Conservation (phyloP, 495 filamentous ascomycete species). For the Pseudomonodictys pantanalensis region DNA sequence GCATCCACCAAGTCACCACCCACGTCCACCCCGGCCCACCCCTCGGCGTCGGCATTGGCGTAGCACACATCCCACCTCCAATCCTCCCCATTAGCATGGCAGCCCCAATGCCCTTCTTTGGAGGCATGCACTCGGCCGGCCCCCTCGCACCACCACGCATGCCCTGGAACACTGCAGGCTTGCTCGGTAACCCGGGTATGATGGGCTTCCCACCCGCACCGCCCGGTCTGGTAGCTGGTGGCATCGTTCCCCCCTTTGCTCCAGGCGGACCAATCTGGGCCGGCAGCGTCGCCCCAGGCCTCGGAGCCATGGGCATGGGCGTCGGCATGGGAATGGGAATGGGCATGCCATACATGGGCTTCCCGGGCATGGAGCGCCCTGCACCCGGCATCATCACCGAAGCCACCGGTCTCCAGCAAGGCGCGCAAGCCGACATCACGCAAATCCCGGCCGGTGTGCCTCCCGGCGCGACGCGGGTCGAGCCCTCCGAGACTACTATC, state of each 20-base stretch:
- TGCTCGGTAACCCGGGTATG: neutral
- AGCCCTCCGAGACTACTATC: neutral
- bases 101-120: neutral
- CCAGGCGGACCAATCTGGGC: neutral
- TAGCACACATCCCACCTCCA: no score
- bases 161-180: neutral
- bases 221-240: neutral
- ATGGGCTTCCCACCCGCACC: neutral
- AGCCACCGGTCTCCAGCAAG: neutral
- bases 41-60: neutral
- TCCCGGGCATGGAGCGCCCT: neutral
- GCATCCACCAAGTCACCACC: no score
- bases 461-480: constrained; percentile 1
- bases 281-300: neutral
- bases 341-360: neutral
- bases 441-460: neutral
- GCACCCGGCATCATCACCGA: neutral
- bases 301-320: neutral
- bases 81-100: neutral
- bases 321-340: constrained; percentile 11
- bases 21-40: no score
- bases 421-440: constrained; percentile 1
- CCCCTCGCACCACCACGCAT: neutral
- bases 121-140: neutral
- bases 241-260: neutral